These are phyloP conservation scores for Phytopythium boreale DNA, from an alignment of 352 stramenopile species.

Conservation along the genomic window DNA sequence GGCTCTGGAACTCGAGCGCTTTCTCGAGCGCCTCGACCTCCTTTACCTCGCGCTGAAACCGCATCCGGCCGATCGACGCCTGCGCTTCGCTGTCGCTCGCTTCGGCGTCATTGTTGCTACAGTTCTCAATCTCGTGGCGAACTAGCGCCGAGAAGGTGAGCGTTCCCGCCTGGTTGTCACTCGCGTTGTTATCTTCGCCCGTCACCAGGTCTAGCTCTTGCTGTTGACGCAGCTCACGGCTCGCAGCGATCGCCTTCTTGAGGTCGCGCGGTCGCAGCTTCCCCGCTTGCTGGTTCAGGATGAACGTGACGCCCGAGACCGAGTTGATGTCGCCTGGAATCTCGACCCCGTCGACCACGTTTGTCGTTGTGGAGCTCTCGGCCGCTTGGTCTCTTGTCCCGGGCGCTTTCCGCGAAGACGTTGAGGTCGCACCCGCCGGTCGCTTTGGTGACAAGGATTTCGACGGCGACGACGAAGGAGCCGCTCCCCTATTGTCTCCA, in stretches of 20 bases:
- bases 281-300: slow-evolving; percentile 85
- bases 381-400: not conserved
- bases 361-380: not conserved
- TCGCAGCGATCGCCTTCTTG: slow-evolving; percentile 83
- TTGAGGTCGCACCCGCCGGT: not conserved
- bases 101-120: slow-evolving; percentile 1
- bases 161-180: slow-evolving; percentile 13
- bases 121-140: slow-evolving; percentile 40
- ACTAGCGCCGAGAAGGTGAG: slow-evolving; percentile 57
- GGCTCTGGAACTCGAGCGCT: slow-evolving; percentile 84
- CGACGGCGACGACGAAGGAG: not conserved
- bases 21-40: slow-evolving; percentile 74
- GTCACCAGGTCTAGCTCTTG: slow-evolving; percentile 45
- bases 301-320: slow-evolving; percentile 70
- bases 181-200: slow-evolving; percentile 7
- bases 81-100: slow-evolving; percentile 11
- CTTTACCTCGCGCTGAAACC: slow-evolving; percentile 79
- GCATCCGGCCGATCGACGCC: slow-evolving; percentile 74
- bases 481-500: not conserved
- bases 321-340: slow-evolving; percentile 64
- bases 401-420: not conserved
- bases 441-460: slow-evolving; percentile 1
- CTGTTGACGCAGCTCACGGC: slow-evolving; percentile 63
- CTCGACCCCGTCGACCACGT: slow-evolving; percentile 54
- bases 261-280: slow-evolving; percentile 91